Evolutionary conservation across 495 filamentous ascomycete genomes (phyloP).

Genomic region (Lasiosphaeria miniovina): DNA sequence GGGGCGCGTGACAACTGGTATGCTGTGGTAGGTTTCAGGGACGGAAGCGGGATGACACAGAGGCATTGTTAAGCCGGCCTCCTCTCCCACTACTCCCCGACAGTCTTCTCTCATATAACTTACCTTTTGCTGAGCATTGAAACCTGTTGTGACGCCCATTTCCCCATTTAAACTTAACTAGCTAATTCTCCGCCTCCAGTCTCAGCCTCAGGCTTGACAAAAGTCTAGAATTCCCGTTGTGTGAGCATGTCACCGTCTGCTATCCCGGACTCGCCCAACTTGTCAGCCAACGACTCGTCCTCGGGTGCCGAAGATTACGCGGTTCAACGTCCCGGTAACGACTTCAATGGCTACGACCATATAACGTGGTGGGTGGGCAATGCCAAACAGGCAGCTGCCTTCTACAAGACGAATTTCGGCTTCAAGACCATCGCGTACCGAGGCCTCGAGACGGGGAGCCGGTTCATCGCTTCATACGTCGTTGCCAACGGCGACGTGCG

Average conservation of each 20-base stretch:
- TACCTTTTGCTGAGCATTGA: not conserved
- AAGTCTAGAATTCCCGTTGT: constrained; percentile 4
- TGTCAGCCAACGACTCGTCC: constrained; percentile 31
- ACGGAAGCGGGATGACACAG: constrained; percentile 11
- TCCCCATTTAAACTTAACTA: not conserved
- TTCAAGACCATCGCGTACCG: constrained; percentile 77
- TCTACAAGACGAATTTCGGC: constrained; percentile 80
- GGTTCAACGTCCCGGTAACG: constrained; percentile 41
- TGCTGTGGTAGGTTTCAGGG: constrained; percentile 3
- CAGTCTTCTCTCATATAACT: not conserved
- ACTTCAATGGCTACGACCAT: constrained; percentile 82
- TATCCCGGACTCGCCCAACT: constrained; percentile 51
- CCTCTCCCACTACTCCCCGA: not conserved
- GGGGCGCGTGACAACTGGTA: not conserved
- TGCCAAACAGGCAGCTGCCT: constrained; percentile 86
- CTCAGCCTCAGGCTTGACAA: not conserved
- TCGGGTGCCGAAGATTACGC: constrained; percentile 43
- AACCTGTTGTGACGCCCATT: not conserved
- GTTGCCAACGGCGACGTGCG: constrained; percentile 71
- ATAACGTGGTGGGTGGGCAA: constrained; percentile 94
- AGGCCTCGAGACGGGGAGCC: constrained; percentile 81
- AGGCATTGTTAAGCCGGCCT: constrained; percentile 25
- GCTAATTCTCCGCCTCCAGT: not conserved
- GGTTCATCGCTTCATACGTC: constrained; percentile 73
- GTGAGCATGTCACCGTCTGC: constrained; percentile 70